Evolutionary conservation across 2,329 filamentous ascomycete genomes (phyloP), one percentile per base, ranked within the genome.

Genomic region (Basipetospora sp.): DNA sequence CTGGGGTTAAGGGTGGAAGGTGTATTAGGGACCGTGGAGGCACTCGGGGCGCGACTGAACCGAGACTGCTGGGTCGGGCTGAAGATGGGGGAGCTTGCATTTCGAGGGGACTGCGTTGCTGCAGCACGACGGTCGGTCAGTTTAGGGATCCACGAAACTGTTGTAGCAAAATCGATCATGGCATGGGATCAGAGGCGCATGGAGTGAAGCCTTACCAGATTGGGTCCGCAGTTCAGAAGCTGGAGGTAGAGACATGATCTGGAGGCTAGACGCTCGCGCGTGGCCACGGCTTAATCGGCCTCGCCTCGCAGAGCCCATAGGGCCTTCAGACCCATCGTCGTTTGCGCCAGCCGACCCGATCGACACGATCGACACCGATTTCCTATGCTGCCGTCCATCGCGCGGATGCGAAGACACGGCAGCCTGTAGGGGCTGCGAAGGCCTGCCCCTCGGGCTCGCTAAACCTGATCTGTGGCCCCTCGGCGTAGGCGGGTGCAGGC

Each of bases 361-460:
- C 8, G 83, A 88, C 32, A 88, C 74, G 44, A 90, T 88, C 14
- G 83, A 90, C 20, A 90, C 68, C 3, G 83, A 88, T 48, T 81
- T 82, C 38, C 66, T 62, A 49, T 79, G 72, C n/a, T 67, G 63
- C 15, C 50, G 47, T 40, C 52, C 45, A 34, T 58, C 52, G 19
- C 38, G 40, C 22, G 22, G 11, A 25, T 25, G 22, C 22, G 41
- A 40, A 4, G 39, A 34, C 4, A 45, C 38, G 13, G 42, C 32
- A 10, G 36, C 36, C 36, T 39, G 36, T 16, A 39, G 16, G n/a
- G 36, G 30, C 11, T 16, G 30, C 13, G 31, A 26, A 30, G 15
- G 14, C 20, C 36, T 18, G 3, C 14, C 18, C 36, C 36, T 39
- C n/a, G 36, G 36, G 13, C 36, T 39, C 22, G 36, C 85, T 31